These are phyloP conservation scores for Athelia psychrophila DNA, from an alignment of 1,284 basidiomycete species.

Conservation along the genomic window DNA sequence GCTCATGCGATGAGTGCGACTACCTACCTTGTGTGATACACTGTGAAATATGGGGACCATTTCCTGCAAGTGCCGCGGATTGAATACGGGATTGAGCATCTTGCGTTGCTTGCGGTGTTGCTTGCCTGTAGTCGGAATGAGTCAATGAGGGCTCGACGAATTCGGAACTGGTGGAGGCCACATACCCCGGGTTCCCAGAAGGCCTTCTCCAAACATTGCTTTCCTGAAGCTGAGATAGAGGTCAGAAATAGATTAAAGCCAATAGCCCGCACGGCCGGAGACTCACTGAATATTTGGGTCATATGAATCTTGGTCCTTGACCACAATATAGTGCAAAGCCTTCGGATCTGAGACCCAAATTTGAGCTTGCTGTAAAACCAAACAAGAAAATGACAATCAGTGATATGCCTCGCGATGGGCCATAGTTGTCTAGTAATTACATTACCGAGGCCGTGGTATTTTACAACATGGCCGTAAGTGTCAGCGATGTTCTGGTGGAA, in stretches of 20 bases:
- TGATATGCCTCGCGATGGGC: neutral
- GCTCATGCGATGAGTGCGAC: constrained; percentile 5
- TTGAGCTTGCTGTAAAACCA: too few relatives aligned
- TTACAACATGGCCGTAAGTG: constrained; percentile 25
- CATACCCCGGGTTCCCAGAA: constrained; percentile 31
- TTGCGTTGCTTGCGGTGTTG: constrained; percentile 42
- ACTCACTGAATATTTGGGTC: constrained; percentile 34
- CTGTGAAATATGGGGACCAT: constrained; percentile 37
- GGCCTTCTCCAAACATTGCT: constrained; percentile 34
- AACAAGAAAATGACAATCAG: too few relatives aligned
- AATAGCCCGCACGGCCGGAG: neutral
- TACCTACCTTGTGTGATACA: constrained; percentile 23
- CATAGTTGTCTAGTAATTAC: neutral
- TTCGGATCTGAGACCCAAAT: too few relatives aligned
- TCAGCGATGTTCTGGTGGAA: constrained; percentile 15
- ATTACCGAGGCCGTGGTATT: constrained; percentile 13
- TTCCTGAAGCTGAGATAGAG: constrained; percentile 21
- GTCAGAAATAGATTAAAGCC: constrained; percentile 7
- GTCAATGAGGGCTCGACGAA: neutral
- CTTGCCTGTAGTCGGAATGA: constrained; percentile 26
- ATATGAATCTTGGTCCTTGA: constrained; percentile 32
- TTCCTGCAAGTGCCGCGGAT: constrained; percentile 39
- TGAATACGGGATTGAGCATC: constrained; percentile 47
- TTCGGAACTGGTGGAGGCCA: too few relatives aligned
- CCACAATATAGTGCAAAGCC: constrained; percentile 15